These are phyloP conservation scores for Heritiera littoralis DNA, from an alignment of 345 rosid genomes.

Conservation along the genomic window DNA sequence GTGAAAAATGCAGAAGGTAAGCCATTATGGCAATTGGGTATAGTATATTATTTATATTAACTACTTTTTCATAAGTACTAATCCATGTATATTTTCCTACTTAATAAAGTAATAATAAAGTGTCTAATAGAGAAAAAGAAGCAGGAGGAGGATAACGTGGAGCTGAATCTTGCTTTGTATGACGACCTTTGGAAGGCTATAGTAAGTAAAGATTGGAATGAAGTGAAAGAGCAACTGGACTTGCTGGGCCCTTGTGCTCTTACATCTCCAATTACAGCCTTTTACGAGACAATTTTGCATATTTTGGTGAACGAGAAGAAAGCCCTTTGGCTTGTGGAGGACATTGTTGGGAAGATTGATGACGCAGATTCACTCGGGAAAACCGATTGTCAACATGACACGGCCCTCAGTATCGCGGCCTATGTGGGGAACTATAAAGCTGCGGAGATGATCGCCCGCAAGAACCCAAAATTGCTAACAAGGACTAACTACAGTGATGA, in stretches of 20 bases:
- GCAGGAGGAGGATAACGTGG: neutral
- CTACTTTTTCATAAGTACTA: too few species aligned
- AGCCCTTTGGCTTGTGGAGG: neutral
- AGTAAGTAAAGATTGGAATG: neutral
- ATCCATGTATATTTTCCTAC: neutral
- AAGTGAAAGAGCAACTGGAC: neutral
- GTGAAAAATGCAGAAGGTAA: too few species aligned
- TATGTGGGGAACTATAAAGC: conserved; percentile 36
- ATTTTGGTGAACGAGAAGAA: neutral
- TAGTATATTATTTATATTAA: too few species aligned
- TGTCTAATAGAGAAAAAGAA: neutral
- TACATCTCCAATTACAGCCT: neutral
- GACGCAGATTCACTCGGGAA: neutral
- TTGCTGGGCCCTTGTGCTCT: neutral
- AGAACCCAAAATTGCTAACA: conserved; percentile 26
- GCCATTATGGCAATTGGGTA: too few species aligned
- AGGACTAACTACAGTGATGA: neutral
- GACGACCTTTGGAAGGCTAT: neutral
- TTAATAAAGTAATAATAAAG: neutral
- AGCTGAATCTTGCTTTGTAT: neutral
- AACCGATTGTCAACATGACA: conserved; percentile 10
- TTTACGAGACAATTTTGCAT: neutral
- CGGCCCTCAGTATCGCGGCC: conserved; percentile 36
- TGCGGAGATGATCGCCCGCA: conserved; percentile 29
- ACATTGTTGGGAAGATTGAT: neutral